phyloP scores from a whole-genome alignment of 2,329 filamentous ascomycete genomes.

The Hypoxylon sp. region DNA sequence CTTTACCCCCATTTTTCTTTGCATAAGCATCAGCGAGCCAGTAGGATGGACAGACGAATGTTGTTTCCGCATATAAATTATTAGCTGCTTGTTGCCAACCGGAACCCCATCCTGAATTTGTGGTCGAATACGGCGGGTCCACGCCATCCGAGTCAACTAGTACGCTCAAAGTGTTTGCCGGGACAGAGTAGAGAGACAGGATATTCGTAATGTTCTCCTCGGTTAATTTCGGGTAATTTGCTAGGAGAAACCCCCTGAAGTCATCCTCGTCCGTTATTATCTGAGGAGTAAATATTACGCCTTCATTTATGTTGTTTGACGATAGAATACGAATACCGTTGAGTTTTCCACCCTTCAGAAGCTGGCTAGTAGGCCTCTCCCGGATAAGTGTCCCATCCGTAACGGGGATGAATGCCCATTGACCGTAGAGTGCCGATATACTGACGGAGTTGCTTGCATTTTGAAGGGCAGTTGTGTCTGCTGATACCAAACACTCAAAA shows the following conservation, averaged over 20 bases:
- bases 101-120: constrained; percentile 63
- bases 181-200: constrained; percentile 52
- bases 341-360: constrained; percentile 48
- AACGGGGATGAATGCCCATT: constrained; percentile 58
- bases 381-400: constrained; percentile 56
- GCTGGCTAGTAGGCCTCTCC: constrained; percentile 51
- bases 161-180: constrained; percentile 46
- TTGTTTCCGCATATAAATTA: constrained; percentile 69
- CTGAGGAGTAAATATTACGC: constrained; percentile 56
- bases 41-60: constrained; percentile 70
- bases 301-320: constrained; percentile 59
- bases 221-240: constrained; percentile 55
- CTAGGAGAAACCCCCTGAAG: constrained; percentile 53
- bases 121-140: constrained; percentile 62
- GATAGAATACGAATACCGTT: constrained; percentile 55
- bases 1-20: constrained; percentile 47
- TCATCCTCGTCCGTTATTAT: constrained; percentile 53
- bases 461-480: constrained; percentile 55
- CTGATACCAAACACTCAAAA: constrained; percentile 56
- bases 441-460: constrained; percentile 56
- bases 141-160: constrained; percentile 58
- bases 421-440: constrained; percentile 45
- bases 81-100: constrained; percentile 69
- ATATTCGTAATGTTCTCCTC: constrained; percentile 53
- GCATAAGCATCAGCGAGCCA: constrained; percentile 67